Base-by-base conservation (phyloP, 1,284 basidiomycete genomes). In the Ganoderma resinaceum region DNA sequence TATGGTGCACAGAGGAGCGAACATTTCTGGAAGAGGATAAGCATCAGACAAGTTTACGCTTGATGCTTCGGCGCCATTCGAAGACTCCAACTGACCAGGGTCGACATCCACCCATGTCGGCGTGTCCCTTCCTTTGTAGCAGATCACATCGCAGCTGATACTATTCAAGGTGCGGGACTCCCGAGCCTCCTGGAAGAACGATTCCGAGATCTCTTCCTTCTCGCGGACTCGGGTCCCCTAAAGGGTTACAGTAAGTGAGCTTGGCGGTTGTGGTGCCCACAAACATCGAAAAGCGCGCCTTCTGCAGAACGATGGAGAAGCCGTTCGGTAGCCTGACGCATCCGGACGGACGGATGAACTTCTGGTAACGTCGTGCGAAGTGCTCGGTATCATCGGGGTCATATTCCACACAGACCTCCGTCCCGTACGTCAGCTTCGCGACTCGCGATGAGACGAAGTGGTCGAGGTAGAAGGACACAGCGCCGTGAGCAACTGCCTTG, bases 101-200 rank as follows among this genome's bases (percentile, higher is more conserved):
- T 85, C 83, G 0, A 76, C 73, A 67, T 87, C 84, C 0, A 77
- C 80, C 87, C 87, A 88, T 16, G 73, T 74, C 29, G 85, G 85
- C 4, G 42, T 43, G 5, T 73, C 64, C 12, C 66, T 68, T 0
- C 87, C 87, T 35, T 79, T 76, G 67, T 88, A 88, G 53, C 81
- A 82, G 40, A 78, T 75, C 6, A 87, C 77, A 73, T 83, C 72
- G 14, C 76, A 73, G 0, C 68, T 58, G 20, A 84, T 74, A 12
- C 71, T 73, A 18, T 78, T 73, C 38, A 77, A 73, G 12, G 72
- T 74, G 0, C 69, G 67, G 12, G 75, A 66, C 16, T 83, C 61
- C 23, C 74, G 67, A 52, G 78, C 62, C 73, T 82, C 78, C 66
- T 77, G 72, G 69, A 78, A 78, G 63, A 84, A 84, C 2, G 80